Base-by-base conservation (phyloP, 129 eudicot species). In the Pulicaria dysenterica region DNA sequence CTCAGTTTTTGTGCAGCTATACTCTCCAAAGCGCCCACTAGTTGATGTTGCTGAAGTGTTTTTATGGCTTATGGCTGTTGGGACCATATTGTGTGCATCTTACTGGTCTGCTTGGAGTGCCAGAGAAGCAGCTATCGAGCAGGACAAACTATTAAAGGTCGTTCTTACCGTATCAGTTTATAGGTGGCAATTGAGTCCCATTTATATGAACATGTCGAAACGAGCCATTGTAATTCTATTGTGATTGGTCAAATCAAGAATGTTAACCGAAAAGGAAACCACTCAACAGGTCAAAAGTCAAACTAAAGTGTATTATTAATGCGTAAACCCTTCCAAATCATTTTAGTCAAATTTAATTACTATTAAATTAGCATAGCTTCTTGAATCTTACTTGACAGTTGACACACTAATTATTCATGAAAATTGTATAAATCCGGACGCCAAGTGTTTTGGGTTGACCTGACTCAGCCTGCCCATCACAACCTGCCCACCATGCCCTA, bases 31-130 rank as follows among this genome's bases (percentile, higher is more conserved):
- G 56, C 91, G 98, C 17, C 95, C 98, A 8, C 67, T 77, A 41
- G 98, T 93, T 45, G 98, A 93, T 59, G 96, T 93, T 39, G 98
- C 98, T 44, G 98, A 93, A 81, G 98, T 93, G 74, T 93, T 93
- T 69, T 64, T 93, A 77, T 93, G 98, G 98, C 90, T 93, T 45
- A 93, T 93, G 98, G 96, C 98, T 55, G 95, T 93, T 71, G 96
- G 96, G 31, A 93, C 96, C 56, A 93, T 90, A 39, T 72, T 93
- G 49, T 93, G 96, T 62, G 92, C 96, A 70, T 93, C 98, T 70
- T 93, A 93, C 73, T 93, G 98, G 98, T 93, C 98, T 58, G 96
- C 98, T 8, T 87, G 92, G 89, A 87, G 78, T 73, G 96, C 96
- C 51, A 80, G 85, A 76, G 98, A 93, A 85, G 92, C 95, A 68